These are phyloP conservation scores for Barbatosphaeria neglecta DNA, from an alignment of 495 filamentous ascomycete genomes.

Conservation along the genomic window DNA sequence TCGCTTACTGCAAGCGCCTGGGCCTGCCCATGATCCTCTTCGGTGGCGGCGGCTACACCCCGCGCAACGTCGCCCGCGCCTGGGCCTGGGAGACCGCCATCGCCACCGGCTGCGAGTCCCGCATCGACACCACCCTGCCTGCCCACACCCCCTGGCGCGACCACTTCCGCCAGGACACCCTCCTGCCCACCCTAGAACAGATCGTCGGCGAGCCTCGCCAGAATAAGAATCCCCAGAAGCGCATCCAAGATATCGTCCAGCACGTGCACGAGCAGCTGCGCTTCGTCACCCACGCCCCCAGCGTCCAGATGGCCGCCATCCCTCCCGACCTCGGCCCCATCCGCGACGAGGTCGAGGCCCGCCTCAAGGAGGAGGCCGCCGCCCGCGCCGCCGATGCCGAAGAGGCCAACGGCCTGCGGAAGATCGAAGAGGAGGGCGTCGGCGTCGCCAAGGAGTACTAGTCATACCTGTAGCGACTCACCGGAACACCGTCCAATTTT, in stretches of 20 bases:
- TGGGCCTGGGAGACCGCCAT: constrained; percentile 96
- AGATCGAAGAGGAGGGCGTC: constrained; percentile 27
- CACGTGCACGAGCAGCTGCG: constrained; percentile 75
- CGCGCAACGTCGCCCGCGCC: constrained; percentile 86
- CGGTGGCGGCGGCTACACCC: constrained; percentile 95
- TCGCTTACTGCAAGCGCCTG: constrained; percentile 71
- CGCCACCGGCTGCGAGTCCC: constrained; percentile 61
- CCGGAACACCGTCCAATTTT: too few relatives aligned
- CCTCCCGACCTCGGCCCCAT: constrained; percentile 65
- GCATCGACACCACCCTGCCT: constrained; percentile 63
- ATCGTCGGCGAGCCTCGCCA: constrained; percentile 45
- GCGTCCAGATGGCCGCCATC: constrained; percentile 73
- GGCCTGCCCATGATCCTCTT: constrained; percentile 74
- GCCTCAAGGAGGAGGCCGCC: constrained; percentile 60
- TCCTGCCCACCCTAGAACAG: constrained; percentile 66
- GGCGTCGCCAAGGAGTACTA: constrained; percentile 30
- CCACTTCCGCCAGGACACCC: constrained; percentile 73
- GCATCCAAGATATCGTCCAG: constrained; percentile 60
- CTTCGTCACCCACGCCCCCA: constrained; percentile 74
- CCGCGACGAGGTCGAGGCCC: constrained; percentile 67
- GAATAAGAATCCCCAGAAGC: constrained; percentile 69
- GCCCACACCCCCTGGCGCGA: constrained; percentile 62
- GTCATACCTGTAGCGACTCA: background rate
- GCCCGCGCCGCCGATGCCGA: constrained; percentile 35
- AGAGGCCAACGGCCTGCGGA: constrained; percentile 34